Conservation (phyloP, 306 rosid genomes). For the Sesbania bispinosa region DNA sequence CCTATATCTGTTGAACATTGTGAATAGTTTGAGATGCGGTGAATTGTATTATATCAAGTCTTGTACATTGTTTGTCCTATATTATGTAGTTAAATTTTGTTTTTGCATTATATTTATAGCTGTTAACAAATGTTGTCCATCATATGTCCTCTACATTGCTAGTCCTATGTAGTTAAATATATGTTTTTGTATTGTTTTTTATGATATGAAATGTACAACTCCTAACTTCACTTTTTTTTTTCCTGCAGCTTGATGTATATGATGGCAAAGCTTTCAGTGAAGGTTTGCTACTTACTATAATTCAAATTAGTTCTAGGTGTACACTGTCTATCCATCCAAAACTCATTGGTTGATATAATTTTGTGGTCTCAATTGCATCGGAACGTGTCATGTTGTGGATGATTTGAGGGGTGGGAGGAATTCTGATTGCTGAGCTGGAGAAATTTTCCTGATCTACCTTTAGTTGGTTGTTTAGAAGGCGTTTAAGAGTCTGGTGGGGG, state of each 20-base stretch:
- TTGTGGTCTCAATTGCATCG: background rate
- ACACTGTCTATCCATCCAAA: background rate
- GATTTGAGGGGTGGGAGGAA: background rate
- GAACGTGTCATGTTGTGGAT: background rate
- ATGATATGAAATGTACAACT: background rate
- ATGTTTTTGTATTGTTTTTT: background rate
- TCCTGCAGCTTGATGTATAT: conserved; percentile 84
- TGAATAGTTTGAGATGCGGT: background rate
- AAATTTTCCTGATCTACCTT: background rate
- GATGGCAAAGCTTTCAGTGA: conserved; percentile 78
- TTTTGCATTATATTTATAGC: background rate
- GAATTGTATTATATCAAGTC: background rate
- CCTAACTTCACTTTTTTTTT: conserved; percentile 15
- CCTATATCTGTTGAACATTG: background rate
- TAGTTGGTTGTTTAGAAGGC: background rate
- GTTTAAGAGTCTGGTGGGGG: background rate
- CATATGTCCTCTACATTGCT: background rate
- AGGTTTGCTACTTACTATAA: conserved; percentile 50
- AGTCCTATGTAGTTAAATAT: background rate
- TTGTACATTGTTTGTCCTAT: background rate
- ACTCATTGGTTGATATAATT: background rate
- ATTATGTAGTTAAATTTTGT: background rate
- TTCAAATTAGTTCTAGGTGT: conserved; percentile 9
- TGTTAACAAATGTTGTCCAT: background rate
- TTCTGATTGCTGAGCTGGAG: background rate